These are phyloP conservation scores for Scalesia atractyloides DNA, from an alignment of 129 eudicot genomes.

Conservation along the genomic window DNA sequence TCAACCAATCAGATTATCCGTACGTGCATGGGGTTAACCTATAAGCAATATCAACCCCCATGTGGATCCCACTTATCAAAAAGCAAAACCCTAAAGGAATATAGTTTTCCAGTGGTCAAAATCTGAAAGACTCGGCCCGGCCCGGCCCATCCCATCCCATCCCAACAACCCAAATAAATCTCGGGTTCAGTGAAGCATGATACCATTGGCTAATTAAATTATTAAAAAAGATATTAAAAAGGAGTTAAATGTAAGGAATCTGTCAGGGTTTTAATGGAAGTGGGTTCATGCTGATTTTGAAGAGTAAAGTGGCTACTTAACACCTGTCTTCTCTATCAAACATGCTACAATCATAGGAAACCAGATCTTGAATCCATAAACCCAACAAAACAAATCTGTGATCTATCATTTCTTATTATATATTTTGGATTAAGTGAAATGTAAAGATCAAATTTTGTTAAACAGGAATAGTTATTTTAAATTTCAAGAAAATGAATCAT, in stretches of 20 bases:
- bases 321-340: constrained; percentile 4
- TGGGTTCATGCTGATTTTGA: neutral
- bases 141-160: constrained; percentile 1
- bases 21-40: constrained; percentile 24
- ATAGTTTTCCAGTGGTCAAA: neutral
- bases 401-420: neutral
- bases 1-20: constrained; percentile 26
- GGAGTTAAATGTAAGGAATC: neutral
- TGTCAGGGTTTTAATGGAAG: neutral
- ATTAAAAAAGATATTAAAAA: neutral
- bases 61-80: constrained; percentile 21
- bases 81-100: constrained; percentile 26
- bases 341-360: constrained; percentile 13
- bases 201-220: constrained; percentile 26
- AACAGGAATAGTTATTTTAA: neutral
- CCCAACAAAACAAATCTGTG: neutral
- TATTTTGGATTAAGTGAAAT: neutral
- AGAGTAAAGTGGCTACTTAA: neutral
- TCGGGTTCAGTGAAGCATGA: constrained; percentile 50
- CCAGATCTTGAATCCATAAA: constrained; percentile 7
- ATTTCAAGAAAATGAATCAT: neutral
- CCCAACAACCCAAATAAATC: constrained; percentile 31
- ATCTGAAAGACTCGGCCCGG: constrained; percentile 19
- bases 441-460: neutral
- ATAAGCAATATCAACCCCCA: neutral